These are phyloP conservation scores for Lichtheimia ornata DNA, from an alignment of 371 early-diverging fungal genomes.

Conservation along the genomic window DNA sequence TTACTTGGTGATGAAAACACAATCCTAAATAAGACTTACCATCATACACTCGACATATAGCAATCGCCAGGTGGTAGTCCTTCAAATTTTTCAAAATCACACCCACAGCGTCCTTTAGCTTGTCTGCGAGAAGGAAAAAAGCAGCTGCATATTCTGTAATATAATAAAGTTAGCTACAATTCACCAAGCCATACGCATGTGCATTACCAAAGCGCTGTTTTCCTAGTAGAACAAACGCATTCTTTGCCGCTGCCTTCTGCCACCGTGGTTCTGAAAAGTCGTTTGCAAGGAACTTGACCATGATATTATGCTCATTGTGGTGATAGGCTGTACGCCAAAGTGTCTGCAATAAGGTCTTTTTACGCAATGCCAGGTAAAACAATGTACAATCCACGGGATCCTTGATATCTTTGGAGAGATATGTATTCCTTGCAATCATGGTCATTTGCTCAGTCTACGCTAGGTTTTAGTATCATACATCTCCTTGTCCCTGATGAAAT, in stretches of 20 bases:
- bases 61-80: constrained; percentile 90
- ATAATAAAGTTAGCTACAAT: constrained; percentile 18
- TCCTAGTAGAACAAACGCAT: constrained; percentile 94
- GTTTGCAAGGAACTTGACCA: constrained; percentile 87
- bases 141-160: constrained; percentile 83
- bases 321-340: constrained; percentile 86
- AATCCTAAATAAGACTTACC: constrained; percentile 42
- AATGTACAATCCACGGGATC: constrained; percentile 86
- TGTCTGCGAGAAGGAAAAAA: constrained; percentile 91
- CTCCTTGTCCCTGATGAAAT: neutral
- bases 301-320: constrained; percentile 86
- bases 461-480: neutral
- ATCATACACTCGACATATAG: constrained; percentile 87
- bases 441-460: constrained; percentile 73
- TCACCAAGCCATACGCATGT: neutral
- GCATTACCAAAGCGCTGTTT: constrained; percentile 86
- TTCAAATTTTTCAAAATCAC: constrained; percentile 89
- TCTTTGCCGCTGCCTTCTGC: constrained; percentile 93
- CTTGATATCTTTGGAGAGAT: constrained; percentile 65
- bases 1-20: neutral
- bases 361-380: constrained; percentile 85
- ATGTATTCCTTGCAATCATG: constrained; percentile 86
- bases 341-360: constrained; percentile 83
- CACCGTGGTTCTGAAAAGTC: constrained; percentile 88
- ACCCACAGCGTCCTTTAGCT: constrained; percentile 85